A percentile compares a stretch with the other conserved stretches of the same genome.
Conservation (phyloP, 345 rosid genomes). For the Salix udensis region DNA sequence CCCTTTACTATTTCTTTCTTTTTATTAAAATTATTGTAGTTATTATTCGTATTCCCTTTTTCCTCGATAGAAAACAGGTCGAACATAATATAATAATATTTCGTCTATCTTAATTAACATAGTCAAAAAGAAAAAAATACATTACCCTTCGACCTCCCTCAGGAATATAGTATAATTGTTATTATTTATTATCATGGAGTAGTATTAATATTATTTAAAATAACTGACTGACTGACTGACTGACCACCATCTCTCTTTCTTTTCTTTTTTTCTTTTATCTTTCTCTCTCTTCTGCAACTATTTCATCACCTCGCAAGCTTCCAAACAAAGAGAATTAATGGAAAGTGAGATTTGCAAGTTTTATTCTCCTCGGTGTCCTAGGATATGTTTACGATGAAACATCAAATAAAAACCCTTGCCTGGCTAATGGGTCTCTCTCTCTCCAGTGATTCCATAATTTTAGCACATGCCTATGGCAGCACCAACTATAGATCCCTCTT, state of each 20-base stretch:
- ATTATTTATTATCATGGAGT: conserved; percentile 17
- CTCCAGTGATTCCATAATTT: conserved; percentile 22
- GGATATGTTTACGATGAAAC: conserved; percentile 22
- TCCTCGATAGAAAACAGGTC: conserved; percentile 20
- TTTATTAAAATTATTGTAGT: not conserved
- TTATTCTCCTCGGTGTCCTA: conserved; percentile 42
- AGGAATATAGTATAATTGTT: conserved; percentile 24
- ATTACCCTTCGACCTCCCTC: conserved; percentile 36
- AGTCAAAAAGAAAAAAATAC: conserved; percentile 45
- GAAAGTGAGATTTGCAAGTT: conserved; percentile 69
- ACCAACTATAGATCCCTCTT: conserved; percentile 24
- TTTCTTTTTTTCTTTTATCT: conserved; percentile 20
- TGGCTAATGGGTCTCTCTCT: conserved; percentile 50
- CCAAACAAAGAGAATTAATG: conserved; percentile 85
- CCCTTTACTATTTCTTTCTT: conserved; percentile 11
- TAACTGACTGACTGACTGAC: conserved; percentile 38
- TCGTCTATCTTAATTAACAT: conserved; percentile 33
- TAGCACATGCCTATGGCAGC: conserved; percentile 40
- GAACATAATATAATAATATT: conserved; percentile 23
- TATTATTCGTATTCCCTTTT: not conserved
- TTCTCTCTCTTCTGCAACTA: conserved; percentile 39
- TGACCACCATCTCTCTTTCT: conserved; percentile 42
- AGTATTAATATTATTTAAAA: conserved; percentile 28
- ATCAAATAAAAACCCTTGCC: conserved; percentile 34
- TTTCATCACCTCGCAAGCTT: conserved; percentile 60